Evolutionary conservation across 345 rosid species (phyloP).

Genomic region (Salix koriyanagi): DNA sequence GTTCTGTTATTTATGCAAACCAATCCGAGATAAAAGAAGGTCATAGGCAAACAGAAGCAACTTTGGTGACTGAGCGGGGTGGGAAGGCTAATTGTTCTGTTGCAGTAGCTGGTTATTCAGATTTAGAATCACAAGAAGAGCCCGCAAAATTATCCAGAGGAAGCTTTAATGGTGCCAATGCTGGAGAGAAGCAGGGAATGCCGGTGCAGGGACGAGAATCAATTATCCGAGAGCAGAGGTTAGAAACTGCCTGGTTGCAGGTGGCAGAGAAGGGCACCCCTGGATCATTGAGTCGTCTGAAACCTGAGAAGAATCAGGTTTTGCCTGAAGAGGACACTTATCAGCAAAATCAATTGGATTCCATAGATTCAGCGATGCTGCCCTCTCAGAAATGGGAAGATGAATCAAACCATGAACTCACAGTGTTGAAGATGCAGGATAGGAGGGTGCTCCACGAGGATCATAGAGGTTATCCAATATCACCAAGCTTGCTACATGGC

Average conservation of each 20-base stretch:
- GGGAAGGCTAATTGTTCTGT: slow-evolving; percentile 25
- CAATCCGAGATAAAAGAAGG: slow-evolving; percentile 18
- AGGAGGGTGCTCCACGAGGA: slow-evolving; percentile 51
- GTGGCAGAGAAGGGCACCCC: slow-evolving; percentile 80
- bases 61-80: slow-evolving; percentile 33
- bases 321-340: slow-evolving; percentile 69
- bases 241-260: slow-evolving; percentile 98
- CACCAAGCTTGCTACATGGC: slow-evolving; percentile 84
- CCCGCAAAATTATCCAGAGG: slow-evolving; percentile 36
- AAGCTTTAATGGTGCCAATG: slow-evolving; percentile 27
- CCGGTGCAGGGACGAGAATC: slow-evolving; percentile 94
- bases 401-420: slow-evolving; percentile 62
- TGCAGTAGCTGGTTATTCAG: slow-evolving; percentile 29
- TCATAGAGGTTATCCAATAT: slow-evolving; percentile 49
- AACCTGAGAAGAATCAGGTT: slow-evolving; percentile 89
- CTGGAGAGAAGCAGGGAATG: slow-evolving; percentile 39
- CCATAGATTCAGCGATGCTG: slow-evolving; percentile 42
- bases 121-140: slow-evolving; percentile 30
- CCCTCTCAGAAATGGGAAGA: slow-evolving; percentile 70
- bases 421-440: slow-evolving; percentile 56
- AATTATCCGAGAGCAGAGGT: slow-evolving; percentile 83
- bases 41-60: slow-evolving; percentile 28
- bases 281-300: slow-evolving; percentile 48
- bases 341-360: slow-evolving; percentile 45
- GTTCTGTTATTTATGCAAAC: slow-evolving; percentile 26